Percentiles rank a stretch among this genome's conserved stretches.
Evolutionary conservation across 2,329 filamentous ascomycete species (phyloP).

Genomic region (Fusarium xyrophilum): DNA sequence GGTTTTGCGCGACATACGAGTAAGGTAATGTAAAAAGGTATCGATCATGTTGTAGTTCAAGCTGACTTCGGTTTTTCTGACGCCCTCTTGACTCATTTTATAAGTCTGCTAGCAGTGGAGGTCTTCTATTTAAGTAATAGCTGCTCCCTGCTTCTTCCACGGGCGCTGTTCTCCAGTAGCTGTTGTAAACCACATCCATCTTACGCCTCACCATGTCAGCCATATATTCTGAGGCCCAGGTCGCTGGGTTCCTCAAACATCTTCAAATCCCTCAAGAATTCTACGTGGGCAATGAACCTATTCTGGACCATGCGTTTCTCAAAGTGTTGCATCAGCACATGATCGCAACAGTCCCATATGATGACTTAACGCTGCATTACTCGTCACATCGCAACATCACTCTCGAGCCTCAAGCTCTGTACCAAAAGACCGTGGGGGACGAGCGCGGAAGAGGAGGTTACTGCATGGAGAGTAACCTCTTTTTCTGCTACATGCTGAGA

Average conservation of each 20-base stretch:
- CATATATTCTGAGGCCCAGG: conserved; percentile 41
- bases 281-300: conserved; percentile 39
- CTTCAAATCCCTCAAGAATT: conserved; percentile 41
- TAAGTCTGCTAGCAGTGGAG: neutral
- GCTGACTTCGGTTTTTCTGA: conserved; percentile 23
- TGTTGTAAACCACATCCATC: neutral
- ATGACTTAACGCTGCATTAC: conserved; percentile 64
- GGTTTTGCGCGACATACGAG: conserved; percentile 29
- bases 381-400: conserved; percentile 47
- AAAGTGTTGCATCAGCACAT: conserved; percentile 53
- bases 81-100: conserved; percentile 17
- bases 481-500: conserved; percentile 61
- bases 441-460: conserved; percentile 61
- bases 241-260: conserved; percentile 41
- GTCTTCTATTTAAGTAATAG: neutral
- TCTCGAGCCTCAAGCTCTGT: conserved; percentile 57
- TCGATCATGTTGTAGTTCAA: conserved; percentile 17
- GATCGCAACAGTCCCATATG: conserved; percentile 61
- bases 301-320: conserved; percentile 45
- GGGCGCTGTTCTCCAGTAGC: neutral
- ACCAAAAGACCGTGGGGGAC: conserved; percentile 55
- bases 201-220: conserved; percentile 36
- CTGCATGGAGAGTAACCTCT: conserved; percentile 64
- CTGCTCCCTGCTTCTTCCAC: neutral
- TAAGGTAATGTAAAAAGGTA: conserved; percentile 10